Evolutionary conservation across 1,284 basidiomycete genomes (phyloP).

Genomic region (Mrakiaceae sp.): DNA sequence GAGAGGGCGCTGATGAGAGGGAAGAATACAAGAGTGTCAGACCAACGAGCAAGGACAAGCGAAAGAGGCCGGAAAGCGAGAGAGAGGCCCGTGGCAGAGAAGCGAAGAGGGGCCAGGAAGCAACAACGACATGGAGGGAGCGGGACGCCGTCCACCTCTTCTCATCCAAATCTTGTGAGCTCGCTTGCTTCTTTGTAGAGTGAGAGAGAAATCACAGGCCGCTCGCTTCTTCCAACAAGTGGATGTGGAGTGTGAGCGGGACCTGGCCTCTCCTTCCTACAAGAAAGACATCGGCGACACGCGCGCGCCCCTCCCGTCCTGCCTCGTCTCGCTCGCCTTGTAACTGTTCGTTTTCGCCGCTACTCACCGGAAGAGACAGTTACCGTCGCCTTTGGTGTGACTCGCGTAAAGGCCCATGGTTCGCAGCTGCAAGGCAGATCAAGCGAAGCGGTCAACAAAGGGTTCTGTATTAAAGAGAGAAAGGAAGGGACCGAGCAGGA

Average conservation of each 20-base stretch:
- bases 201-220: not conserved
- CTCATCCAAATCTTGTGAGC: not conserved
- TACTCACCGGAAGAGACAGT: conserved; percentile 58
- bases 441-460: not conserved
- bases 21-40: no score
- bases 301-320: no score
- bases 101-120: not conserved
- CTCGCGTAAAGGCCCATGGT: conserved; percentile 19
- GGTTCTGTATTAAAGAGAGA: not conserved
- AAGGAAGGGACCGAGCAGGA: not conserved
- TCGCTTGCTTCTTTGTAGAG: not conserved
- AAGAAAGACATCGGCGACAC: no score
- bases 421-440: conserved; percentile 10
- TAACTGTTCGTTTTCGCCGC: not conserved
- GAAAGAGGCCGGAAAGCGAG: not conserved
- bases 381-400: conserved; percentile 68
- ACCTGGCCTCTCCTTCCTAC: not conserved
- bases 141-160: not conserved
- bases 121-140: not conserved
- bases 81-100: not conserved
- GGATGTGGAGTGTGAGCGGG: no score
- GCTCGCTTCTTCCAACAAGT: not conserved
- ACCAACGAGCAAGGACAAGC: not conserved
- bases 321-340: not conserved
- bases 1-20: conserved; percentile 27